phyloP scores from a whole-genome alignment of 257 asterid genomes.

The Eucommia ulmoides region DNA sequence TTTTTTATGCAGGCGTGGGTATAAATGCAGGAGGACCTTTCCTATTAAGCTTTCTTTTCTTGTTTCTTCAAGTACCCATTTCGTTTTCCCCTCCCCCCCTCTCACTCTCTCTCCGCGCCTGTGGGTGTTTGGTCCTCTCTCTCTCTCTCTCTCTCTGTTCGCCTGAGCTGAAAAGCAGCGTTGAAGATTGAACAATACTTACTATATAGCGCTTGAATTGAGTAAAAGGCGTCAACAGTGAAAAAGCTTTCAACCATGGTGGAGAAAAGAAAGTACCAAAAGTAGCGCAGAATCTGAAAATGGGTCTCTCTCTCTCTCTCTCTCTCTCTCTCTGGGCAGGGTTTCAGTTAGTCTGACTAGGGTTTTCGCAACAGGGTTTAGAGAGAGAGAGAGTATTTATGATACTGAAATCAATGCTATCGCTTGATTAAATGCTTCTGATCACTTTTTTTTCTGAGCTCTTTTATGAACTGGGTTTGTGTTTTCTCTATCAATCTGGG shows the following conservation, averaged over 20 bases:
- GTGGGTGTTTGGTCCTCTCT: background rate
- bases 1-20: slow-evolving; percentile 73
- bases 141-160: background rate
- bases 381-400: slow-evolving; percentile 23
- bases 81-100: slow-evolving; percentile 10
- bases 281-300: slow-evolving; percentile 35
- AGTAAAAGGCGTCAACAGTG: slow-evolving; percentile 5
- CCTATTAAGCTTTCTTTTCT: slow-evolving; percentile 31
- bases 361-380: slow-evolving; percentile 10
- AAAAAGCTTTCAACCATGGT: slow-evolving; percentile 13
- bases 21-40: slow-evolving; percentile 65
- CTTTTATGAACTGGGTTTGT: slow-evolving; percentile 22
- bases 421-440: slow-evolving; percentile 32
- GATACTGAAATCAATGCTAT: slow-evolving; percentile 25
- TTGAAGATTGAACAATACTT: slow-evolving; percentile 17
- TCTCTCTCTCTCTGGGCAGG: slow-evolving; percentile 31
- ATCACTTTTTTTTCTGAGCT: slow-evolving; percentile 20
- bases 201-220: slow-evolving; percentile 11
- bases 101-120: slow-evolving; percentile 7
- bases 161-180: background rate
- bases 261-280: slow-evolving; percentile 19
- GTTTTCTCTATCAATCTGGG: slow-evolving; percentile 29
- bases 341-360: slow-evolving; percentile 12
- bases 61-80: slow-evolving; percentile 21
- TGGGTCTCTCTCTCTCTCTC: slow-evolving; percentile 35